Evolutionary conservation across 1,284 basidiomycete genomes (phyloP), one percentile per base, ranked within the genome.

Genomic region (Ceratobasidium sp.): DNA sequence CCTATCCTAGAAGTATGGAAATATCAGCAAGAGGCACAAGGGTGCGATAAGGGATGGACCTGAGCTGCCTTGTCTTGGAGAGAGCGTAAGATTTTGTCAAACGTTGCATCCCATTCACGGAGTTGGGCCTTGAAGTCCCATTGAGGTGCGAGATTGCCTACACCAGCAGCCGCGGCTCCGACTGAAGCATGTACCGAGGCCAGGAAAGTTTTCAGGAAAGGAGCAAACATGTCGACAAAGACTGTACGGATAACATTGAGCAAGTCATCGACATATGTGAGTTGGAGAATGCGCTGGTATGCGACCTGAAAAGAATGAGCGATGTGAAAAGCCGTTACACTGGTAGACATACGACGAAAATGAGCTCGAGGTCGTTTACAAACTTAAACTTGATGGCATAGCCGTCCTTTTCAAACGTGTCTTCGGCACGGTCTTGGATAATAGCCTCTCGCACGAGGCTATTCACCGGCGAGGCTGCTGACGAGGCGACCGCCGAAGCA

Each of bases 211-310:
- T 90, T 83, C 52, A 97, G 82, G 82, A 94, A 91, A 0, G 93
- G 91, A 76, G 91, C 86, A 78, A 94, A 97, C 71, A 93, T 85
- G 78, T 93, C 90, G 75, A 97, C 83, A 79, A 97, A 97, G 34
- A 96, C 85, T 0, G 88, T 84, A 79, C 94, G 95, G 77, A 95
- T 85, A 3, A 92, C 88, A 28, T 84, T 83, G 18, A 97, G 85
- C 5, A 99, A 88, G 57, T 95, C 91, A 0, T 97, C 94, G 72
- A 98, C 91, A 79, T 99, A 99, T 9, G 94, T 91, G 28, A 99
- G 86, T 76, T 97, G 96, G 16, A 99, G 85, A 74, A 99, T 96
- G 55, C 97, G 92, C 79, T 98, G 97, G 82, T 98, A 98, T 61
- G 96, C 94, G 67, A 97, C 94, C 93, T 96, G 77, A 16, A 70